Evolutionary conservation across 1,284 basidiomycete genomes (phyloP).

Genomic region (Rhodotorula sp.): DNA sequence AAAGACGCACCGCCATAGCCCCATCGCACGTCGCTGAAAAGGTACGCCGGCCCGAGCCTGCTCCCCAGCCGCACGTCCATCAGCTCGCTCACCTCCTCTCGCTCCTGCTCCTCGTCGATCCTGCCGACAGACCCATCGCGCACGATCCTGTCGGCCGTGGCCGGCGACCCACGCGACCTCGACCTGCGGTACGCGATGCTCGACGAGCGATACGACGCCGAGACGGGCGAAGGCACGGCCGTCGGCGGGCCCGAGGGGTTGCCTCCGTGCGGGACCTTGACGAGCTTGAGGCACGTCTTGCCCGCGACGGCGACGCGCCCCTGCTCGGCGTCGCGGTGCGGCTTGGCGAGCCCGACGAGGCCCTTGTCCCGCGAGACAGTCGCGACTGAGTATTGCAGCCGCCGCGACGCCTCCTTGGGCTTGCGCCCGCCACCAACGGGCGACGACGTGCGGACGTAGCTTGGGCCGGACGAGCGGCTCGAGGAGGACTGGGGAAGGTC

Average conservation of each 20-base stretch:
- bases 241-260: background rate
- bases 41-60: conserved; percentile 28
- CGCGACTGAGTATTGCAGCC: conserved; percentile 13
- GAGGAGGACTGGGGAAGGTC: background rate
- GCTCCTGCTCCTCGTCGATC: background rate
- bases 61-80: conserved; percentile 29
- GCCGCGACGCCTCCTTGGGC: conserved; percentile 25
- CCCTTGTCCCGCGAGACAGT: conserved; percentile 26
- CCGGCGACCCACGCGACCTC: conserved; percentile 27
- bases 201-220: conserved; percentile 8
- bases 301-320: conserved; percentile 38
- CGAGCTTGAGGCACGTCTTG: conserved; percentile 30
- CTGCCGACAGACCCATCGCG: background rate
- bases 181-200: conserved; percentile 33
- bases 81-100: conserved; percentile 26
- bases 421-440: conserved; percentile 28
- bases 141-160: background rate
- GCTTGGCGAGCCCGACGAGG: conserved; percentile 37
- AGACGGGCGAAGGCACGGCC: background rate
- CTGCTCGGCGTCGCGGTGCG: conserved; percentile 8
- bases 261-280: conserved; percentile 31
- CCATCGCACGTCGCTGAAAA: conserved; percentile 41
- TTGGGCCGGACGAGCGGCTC: background rate
- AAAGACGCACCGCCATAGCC: conserved; percentile 30
- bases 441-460: background rate